Evolutionary conservation across 495 filamentous ascomycete genomes (phyloP).

Genomic region (Usnea hakonensis): DNA sequence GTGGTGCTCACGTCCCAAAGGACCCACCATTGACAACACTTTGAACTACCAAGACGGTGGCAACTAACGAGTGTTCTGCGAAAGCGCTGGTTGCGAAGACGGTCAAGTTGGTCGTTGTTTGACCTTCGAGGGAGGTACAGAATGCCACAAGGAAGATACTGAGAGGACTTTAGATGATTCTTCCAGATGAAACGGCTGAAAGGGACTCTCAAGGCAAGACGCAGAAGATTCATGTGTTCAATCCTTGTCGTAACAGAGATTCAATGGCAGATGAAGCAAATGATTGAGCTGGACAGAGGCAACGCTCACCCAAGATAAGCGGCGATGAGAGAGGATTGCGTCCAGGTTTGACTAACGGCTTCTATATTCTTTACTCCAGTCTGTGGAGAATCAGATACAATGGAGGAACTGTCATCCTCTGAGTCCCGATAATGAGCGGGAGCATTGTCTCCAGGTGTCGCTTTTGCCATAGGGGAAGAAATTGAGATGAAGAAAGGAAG

Average conservation of each 20-base stretch:
- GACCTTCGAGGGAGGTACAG: slow-evolving; percentile 48
- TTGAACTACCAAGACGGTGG: slow-evolving; percentile 49
- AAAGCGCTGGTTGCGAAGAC: slow-evolving; percentile 55
- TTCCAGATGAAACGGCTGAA: neutral
- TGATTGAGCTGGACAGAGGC: neutral
- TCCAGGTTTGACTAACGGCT: slow-evolving; percentile 51
- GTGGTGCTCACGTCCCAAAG: neutral
- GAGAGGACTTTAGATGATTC: neutral
- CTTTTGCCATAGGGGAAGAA: slow-evolving; percentile 1
- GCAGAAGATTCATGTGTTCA: neutral
- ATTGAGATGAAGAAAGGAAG: too few species aligned
- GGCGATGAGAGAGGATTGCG: slow-evolving; percentile 41
- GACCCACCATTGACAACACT: slow-evolving; percentile 49
- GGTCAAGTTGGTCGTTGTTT: slow-evolving; percentile 48
- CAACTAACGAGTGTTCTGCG: slow-evolving; percentile 48
- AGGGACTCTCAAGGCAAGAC: too few species aligned
- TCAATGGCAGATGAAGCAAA: neutral
- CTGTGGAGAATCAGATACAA: slow-evolving; percentile 36
- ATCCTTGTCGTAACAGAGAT: neutral
- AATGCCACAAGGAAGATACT: slow-evolving; percentile 53
- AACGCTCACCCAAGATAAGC: slow-evolving; percentile 47
- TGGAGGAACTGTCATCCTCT: slow-evolving; percentile 19
- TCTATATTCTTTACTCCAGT: slow-evolving; percentile 51
- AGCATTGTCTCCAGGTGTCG: neutral
- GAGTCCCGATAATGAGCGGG: neutral